A percentile compares a stretch with the other conserved stretches of the same genome.
These are phyloP conservation scores for Pelagophyceae sp. DNA, from an alignment of 352 stramenopile species.

Conservation along the genomic window DNA sequence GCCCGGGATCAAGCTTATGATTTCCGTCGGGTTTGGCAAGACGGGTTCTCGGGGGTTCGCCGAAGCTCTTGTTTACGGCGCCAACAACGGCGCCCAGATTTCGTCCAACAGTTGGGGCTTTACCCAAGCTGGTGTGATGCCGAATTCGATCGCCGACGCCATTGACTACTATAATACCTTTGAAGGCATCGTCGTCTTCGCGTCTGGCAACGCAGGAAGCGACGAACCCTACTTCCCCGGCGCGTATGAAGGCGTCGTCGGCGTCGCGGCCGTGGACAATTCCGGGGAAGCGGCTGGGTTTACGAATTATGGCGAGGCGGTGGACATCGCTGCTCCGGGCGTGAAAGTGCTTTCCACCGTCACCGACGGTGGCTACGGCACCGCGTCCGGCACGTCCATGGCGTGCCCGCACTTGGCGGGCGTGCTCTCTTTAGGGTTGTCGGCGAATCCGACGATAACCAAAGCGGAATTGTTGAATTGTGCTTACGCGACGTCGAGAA, in stretches of 20 bases:
- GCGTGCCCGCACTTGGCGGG: slow-evolving; percentile 10
- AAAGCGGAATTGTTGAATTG: neutral
- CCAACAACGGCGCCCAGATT: slow-evolving; percentile 6
- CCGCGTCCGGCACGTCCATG: neutral
- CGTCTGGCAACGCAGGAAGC: neutral
- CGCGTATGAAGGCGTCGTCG: too few relatives aligned
- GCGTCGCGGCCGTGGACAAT: neutral
- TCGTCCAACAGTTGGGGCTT: slow-evolving; percentile 11
- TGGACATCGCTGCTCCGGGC: neutral
- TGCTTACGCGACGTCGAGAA: neutral
- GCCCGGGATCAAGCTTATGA: slow-evolving; percentile 4
- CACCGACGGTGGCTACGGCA: neutral
- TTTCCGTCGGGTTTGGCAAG: neutral
- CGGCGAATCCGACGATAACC: neutral
- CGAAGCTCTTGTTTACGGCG: slow-evolving; percentile 1
- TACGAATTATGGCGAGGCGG: neutral
- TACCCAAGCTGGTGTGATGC: neutral
- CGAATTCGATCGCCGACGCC: neutral
- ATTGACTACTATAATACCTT: slow-evolving; percentile 2
- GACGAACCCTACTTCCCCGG: neutral
- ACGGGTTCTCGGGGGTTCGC: neutral
- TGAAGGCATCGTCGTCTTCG: slow-evolving; percentile 1
- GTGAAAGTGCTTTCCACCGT: neutral
- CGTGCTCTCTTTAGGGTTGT: neutral
- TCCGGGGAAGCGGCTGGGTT: neutral